Percentiles rank a stretch among this genome's conserved stretches.
These are phyloP conservation scores for Dryadomyces quercivorus DNA, from an alignment of 2,329 filamentous ascomycete genomes.

Conservation along the genomic window DNA sequence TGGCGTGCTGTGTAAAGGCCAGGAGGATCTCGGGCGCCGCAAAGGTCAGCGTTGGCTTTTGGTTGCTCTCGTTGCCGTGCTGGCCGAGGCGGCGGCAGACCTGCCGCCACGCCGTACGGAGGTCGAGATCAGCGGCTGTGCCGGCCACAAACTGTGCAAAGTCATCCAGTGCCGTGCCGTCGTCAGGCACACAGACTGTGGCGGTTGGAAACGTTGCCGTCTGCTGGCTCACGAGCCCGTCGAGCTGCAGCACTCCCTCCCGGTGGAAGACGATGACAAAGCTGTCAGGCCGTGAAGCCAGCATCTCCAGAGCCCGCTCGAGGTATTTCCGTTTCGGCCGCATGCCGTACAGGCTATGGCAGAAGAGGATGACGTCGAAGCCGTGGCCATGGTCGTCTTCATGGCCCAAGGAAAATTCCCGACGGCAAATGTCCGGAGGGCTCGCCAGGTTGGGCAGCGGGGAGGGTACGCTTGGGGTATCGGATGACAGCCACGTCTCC, in stretches of 20 bases:
- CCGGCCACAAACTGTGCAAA: not conserved
- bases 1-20: constrained; percentile 34
- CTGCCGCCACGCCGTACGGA: constrained; percentile 32
- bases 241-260: constrained; percentile 27
- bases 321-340: constrained; percentile 32
- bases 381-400: constrained; percentile 14
- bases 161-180: constrained; percentile 25
- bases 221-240: constrained; percentile 34
- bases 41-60: constrained; percentile 30
- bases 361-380: constrained; percentile 47
- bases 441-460: constrained; percentile 23
- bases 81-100: constrained; percentile 36
- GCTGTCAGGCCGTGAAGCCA: constrained; percentile 23
- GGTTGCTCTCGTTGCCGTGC: constrained; percentile 16
- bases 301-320: constrained; percentile 32
- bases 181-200: constrained; percentile 27
- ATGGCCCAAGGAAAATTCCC: constrained; percentile 22
- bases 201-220: constrained; percentile 35
- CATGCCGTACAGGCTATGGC: constrained; percentile 54
- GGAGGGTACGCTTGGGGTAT: not conserved
- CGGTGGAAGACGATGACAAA: constrained; percentile 44
- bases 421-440: not conserved
- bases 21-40: constrained; percentile 36
- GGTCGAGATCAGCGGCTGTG: constrained; percentile 14
- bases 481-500: constrained; percentile 26